Evolutionary conservation across 2,329 filamentous ascomycete species (phyloP), one percentile per base, ranked within the genome.

Genomic region (Helotiales sp.): DNA sequence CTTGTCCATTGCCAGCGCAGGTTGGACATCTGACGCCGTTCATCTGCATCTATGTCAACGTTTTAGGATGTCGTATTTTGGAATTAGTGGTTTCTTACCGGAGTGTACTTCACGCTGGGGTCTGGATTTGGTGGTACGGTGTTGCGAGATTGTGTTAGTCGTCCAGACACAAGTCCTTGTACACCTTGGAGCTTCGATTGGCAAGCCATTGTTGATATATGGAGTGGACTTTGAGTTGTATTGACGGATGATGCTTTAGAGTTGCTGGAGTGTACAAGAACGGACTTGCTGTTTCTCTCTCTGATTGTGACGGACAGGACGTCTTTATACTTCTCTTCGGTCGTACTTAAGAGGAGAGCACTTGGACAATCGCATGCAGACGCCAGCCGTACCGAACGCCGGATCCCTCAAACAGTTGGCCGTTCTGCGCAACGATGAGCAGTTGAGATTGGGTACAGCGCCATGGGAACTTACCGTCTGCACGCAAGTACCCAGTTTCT

Each of bases 21-120:
- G 75, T 81, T 48, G 80, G 79, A 67, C 81, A 83, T 64, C 75
- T 73, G 25, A 81, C 79, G 9, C 81, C 81, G 4, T 80, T 76
- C 58, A 81, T 75, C 69, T 75, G 59, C 57, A 50, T 27, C 24
- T 50, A 25, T 42, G 52, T 67, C 30, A 67, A 55, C 38, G 49
- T 8, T 31, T 15, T 44, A n/a, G 17, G 5, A 34, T 29, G 34
- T 42, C 12, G 10, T 3, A 29, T 15, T 19, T 44, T 5, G 22
- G 19, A 30, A 24, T 19, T 25, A 44, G 22, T 46, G 30, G 17
- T 25, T 15, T 25, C 61, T 55, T 58, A 65, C 66, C n/a, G 66
- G 65, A 30, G 54, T 46, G 27, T 48, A 51, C 34, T 55, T 64
- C 17, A 68, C 54, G 4, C 51, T 55, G 17, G 58, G 58, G 22